phyloP scores from a whole-genome alignment of 768 basidiomycete species.

The Omphalotus guepiniiformis region DNA sequence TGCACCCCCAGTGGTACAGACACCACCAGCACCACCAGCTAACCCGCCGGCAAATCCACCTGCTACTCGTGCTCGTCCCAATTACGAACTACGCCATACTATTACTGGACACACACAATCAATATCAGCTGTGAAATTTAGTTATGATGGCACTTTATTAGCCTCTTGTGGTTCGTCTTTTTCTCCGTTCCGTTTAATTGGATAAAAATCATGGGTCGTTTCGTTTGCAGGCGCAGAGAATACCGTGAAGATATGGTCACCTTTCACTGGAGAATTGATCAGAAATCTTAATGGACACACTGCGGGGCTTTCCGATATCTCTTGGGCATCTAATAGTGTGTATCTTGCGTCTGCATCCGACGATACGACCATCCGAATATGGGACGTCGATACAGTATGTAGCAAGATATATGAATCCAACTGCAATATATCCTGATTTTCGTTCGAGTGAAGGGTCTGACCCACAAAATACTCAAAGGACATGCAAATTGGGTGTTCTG shows the following conservation, averaged over 20 bases:
- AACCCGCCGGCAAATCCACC: conserved; percentile 27
- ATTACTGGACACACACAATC: conserved; percentile 77
- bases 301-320: conserved; percentile 82
- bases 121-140: conserved; percentile 89
- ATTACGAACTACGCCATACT: conserved; percentile 64
- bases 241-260: conserved; percentile 78
- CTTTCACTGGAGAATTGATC: conserved; percentile 72
- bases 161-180: conserved; percentile 75
- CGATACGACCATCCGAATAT: conserved; percentile 84
- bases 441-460: conserved; percentile 50
- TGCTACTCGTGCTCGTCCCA: conserved; percentile 41
- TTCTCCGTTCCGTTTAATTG: conserved; percentile 5
- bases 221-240: conserved; percentile 62
- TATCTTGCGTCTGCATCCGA: conserved; percentile 91
- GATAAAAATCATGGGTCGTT: conserved; percentile 9
- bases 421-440: conserved; percentile 8
- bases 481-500: conserved; percentile 91
- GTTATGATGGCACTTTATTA: conserved; percentile 78
- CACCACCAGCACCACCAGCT: conserved; percentile 34
- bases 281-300: conserved; percentile 73
- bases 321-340: conserved; percentile 82
- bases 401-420: conserved; percentile 6
- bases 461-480: conserved; percentile 67
- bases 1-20: too few relatives aligned
- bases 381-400: conserved; percentile 79